A percentile compares a stretch with the other conserved stretches of the same genome.
These are phyloP conservation scores for Harringtonia lauricola DNA, from an alignment of 2,329 filamentous ascomycete species.

Conservation along the genomic window DNA sequence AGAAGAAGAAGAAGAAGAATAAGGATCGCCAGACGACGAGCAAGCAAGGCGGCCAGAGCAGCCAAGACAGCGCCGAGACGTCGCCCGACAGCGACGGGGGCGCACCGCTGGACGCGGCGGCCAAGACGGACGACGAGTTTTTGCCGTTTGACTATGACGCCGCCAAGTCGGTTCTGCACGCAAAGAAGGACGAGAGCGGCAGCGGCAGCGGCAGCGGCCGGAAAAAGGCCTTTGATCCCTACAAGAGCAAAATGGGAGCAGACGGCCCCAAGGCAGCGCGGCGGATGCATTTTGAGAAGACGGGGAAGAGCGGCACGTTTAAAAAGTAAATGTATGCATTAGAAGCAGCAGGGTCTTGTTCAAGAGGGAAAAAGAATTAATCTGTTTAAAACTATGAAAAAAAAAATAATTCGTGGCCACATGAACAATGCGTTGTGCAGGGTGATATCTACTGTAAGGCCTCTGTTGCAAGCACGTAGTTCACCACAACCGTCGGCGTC, in stretches of 20 bases:
- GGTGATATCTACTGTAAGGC: too few species aligned
- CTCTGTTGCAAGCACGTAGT: too few species aligned
- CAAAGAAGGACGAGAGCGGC: constrained; percentile 12
- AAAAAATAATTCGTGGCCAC: too few species aligned
- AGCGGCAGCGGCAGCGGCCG: constrained; percentile 5
- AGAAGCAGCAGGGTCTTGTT: too few species aligned
- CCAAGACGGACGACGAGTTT: constrained; percentile 15
- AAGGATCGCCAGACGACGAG: constrained; percentile 4
- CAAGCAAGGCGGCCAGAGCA: neutral
- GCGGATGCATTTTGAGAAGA: constrained; percentile 19
- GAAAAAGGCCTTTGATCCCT: constrained; percentile 22
- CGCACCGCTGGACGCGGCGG: constrained; percentile 25
- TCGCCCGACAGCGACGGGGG: constrained; percentile 24
- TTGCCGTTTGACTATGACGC: constrained; percentile 25
- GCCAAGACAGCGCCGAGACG: constrained; percentile 1
- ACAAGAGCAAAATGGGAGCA: constrained; percentile 16
- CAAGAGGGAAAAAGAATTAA: too few species aligned
- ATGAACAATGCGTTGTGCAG: too few species aligned
- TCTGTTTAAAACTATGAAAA: too few species aligned
- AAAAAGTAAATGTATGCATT: constrained; percentile 21
- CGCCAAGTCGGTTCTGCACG: constrained; percentile 21
- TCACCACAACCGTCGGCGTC: too few species aligned
- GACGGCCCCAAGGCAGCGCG: constrained; percentile 20
- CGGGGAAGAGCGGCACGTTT: constrained; percentile 26
- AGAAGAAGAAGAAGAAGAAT: constrained; percentile 10